Conservation (phyloP, 345 rosid genomes). For the Eucalyptus coolabah region DNA sequence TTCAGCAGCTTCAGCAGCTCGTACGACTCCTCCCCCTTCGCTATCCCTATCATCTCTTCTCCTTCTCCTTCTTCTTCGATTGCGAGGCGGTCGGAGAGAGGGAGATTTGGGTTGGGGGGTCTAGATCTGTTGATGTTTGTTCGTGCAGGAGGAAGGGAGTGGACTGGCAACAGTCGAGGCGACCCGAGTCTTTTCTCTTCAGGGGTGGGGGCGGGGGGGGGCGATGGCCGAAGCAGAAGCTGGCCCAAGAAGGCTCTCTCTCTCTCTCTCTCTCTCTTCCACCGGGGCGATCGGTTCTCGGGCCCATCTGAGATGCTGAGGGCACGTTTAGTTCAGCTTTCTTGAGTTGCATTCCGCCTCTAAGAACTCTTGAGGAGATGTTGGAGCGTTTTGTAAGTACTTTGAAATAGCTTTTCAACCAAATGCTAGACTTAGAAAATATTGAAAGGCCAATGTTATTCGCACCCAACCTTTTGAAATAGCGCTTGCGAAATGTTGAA, state of each 20-base stretch:
- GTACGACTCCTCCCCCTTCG: constrained; percentile 37
- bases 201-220: fast-evolving
- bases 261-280: not conserved
- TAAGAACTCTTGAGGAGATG: no score
- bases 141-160: not conserved
- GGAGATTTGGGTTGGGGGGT: not conserved
- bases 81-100: not conserved
- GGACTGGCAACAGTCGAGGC: not conserved
- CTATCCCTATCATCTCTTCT: constrained; percentile 13
- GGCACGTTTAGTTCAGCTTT: no score
- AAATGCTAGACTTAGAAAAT: no score
- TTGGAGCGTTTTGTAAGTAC: no score
- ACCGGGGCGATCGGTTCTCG: no score
- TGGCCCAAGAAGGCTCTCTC: not conserved
- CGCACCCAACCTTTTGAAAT: no score
- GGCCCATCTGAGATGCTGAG: no score
- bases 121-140: not conserved
- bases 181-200: not conserved
- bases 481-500: no score
- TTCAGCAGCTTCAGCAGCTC: constrained; percentile 26
- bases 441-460: fast-evolving
- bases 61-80: not conserved
- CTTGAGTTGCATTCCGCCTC: no score
- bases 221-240: not conserved
- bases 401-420: no score